A percentile compares a stretch with the other conserved stretches of the same genome.
Evolutionary conservation across 495 filamentous ascomycete genomes (phyloP).

Genomic region (Penicillium canariense): DNA sequence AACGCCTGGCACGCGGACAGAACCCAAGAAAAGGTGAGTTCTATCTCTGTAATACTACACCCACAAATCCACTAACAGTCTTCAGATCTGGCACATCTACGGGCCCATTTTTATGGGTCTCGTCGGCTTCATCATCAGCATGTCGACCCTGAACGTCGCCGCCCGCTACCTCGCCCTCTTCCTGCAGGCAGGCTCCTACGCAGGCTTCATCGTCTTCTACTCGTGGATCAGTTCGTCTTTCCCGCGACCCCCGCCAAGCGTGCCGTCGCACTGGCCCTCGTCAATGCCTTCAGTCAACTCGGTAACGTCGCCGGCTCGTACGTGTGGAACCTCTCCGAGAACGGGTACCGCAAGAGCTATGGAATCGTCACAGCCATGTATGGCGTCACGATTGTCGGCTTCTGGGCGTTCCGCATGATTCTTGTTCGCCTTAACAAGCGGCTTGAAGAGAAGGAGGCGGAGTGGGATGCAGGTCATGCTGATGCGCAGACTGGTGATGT

Average conservation of each 20-base stretch:
- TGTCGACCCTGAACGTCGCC: constrained; percentile 58
- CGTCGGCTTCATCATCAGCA: constrained; percentile 71
- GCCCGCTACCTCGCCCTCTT: constrained; percentile 78
- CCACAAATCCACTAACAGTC: background rate
- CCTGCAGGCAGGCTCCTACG: constrained; percentile 61
- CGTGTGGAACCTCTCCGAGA: constrained; percentile 31
- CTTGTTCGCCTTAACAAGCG: constrained; percentile 64
- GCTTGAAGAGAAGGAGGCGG: constrained; percentile 52
- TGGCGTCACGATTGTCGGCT: constrained; percentile 30
- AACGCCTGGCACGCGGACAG: constrained; percentile 80
- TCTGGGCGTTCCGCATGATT: constrained; percentile 53
- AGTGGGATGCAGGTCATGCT: constrained; percentile 11
- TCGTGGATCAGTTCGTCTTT: constrained; percentile 79
- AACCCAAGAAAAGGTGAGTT: constrained; percentile 58
- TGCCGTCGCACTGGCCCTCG: constrained; percentile 74
- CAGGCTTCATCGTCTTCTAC: constrained; percentile 67
- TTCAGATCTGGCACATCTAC: constrained; percentile 67
- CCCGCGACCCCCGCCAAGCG: constrained; percentile 81
- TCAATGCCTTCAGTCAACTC: constrained; percentile 67
- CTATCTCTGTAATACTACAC: constrained; percentile 43
- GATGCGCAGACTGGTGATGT: constrained; percentile 11
- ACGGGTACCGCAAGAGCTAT: constrained; percentile 37
- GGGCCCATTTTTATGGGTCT: constrained; percentile 66
- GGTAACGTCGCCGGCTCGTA: constrained; percentile 36
- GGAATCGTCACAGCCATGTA: constrained; percentile 38